These are phyloP conservation scores for Camillea tinctor DNA, from an alignment of 2,329 filamentous ascomycete species.

Conservation along the genomic window DNA sequence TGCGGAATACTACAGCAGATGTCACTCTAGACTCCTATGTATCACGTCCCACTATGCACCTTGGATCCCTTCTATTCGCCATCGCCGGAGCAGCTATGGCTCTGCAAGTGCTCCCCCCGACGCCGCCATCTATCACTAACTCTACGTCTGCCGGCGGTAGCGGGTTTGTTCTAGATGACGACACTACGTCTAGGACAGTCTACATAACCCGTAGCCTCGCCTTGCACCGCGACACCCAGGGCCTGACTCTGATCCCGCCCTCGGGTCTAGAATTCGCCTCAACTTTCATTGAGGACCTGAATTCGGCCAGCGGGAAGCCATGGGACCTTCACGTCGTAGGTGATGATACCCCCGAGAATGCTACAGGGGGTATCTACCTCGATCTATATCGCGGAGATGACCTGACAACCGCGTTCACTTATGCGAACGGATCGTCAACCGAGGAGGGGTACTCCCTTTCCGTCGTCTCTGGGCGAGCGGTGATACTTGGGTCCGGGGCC, in stretches of 20 bases:
- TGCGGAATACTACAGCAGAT: too few species aligned
- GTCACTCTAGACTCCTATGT: too few species aligned
- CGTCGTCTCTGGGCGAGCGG: constrained; percentile 33
- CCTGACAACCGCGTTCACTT: constrained; percentile 33
- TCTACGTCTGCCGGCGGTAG: too few species aligned
- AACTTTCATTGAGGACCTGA: constrained; percentile 45
- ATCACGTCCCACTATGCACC: background rate
- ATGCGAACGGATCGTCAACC: constrained; percentile 45
- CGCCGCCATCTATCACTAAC: background rate
- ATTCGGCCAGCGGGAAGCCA: constrained; percentile 36
- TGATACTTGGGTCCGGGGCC: constrained; percentile 41
- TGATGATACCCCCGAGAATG: constrained; percentile 27
- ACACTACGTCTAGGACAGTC: constrained; percentile 27
- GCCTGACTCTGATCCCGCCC: constrained; percentile 51
- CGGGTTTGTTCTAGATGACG: too few species aligned
- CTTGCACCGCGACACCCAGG: constrained; percentile 39
- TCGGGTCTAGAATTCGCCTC: constrained; percentile 47
- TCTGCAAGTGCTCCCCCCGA: constrained; percentile 13
- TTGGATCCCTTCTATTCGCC: background rate
- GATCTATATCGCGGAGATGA: constrained; percentile 30
- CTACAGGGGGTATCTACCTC: constrained; percentile 42
- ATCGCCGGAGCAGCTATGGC: constrained; percentile 4
- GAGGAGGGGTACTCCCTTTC: constrained; percentile 51
- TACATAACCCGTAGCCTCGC: constrained; percentile 43
- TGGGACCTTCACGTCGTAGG: constrained; percentile 42